These are phyloP conservation scores for Polyplosphaeria fusca DNA, from an alignment of 495 filamentous ascomycete genomes.

Conservation along the genomic window DNA sequence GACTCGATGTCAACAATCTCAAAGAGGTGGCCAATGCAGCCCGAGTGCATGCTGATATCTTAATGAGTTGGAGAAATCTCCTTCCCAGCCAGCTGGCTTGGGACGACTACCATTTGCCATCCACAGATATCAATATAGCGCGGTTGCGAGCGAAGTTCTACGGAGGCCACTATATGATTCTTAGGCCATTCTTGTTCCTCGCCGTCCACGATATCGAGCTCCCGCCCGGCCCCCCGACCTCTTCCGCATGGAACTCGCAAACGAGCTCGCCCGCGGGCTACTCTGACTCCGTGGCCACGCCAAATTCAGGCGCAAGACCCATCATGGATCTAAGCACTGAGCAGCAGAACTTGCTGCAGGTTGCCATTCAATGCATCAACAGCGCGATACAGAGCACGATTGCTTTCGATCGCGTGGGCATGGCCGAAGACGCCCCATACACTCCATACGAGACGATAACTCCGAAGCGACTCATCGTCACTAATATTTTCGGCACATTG, in stretches of 20 bases:
- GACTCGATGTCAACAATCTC: conserved; percentile 5
- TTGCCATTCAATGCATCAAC: conserved; percentile 52
- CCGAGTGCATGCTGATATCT: conserved; percentile 10
- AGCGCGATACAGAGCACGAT: conserved; percentile 80
- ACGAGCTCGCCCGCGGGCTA: conserved; percentile 6
- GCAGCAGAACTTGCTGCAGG: background rate
- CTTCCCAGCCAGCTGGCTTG: conserved; percentile 57
- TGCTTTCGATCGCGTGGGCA: conserved; percentile 72
- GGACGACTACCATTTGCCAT: conserved; percentile 63
- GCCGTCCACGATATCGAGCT: conserved; percentile 51
- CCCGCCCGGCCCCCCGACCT: conserved; percentile 11
- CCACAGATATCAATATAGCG: conserved; percentile 74
- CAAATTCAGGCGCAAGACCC: background rate
- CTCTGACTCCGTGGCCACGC: background rate
- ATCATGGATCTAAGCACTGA: conserved; percentile 8
- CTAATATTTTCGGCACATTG: conserved; percentile 91
- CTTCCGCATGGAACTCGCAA: background rate
- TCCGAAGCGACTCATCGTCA: conserved; percentile 70
- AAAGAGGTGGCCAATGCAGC: conserved; percentile 11
- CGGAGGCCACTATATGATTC: conserved; percentile 85
- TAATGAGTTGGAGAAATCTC: conserved; percentile 41
- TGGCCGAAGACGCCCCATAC: conserved; percentile 28
- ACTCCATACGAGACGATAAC: background rate
- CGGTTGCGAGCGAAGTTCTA: conserved; percentile 92
- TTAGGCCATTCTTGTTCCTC: conserved; percentile 72